Conservation (phyloP, 2,329 filamentous ascomycete genomes). For the Diplodia mutila region DNA sequence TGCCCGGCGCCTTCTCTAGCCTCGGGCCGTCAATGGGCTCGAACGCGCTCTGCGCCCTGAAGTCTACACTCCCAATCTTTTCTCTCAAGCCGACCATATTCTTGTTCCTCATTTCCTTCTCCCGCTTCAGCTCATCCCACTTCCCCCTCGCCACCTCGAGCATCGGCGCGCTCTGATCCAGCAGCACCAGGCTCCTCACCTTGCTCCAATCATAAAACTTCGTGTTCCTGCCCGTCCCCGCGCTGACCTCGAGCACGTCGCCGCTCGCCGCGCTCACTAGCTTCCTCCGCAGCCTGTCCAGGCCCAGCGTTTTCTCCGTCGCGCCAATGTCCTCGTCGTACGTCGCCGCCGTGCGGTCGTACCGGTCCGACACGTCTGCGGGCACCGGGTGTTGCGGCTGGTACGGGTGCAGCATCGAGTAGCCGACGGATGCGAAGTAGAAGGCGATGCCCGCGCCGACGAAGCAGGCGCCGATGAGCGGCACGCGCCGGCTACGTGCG, state of each 20-base stretch:
- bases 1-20: conserved; percentile 27
- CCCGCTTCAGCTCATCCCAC: conserved; percentile 49
- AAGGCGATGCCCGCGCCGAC: conserved; percentile 7
- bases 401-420: conserved; percentile 28
- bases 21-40: conserved; percentile 49
- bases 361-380: conserved; percentile 49
- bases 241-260: conserved; percentile 54
- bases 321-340: conserved; percentile 54
- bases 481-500: neutral
- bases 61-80: conserved; percentile 34
- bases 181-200: conserved; percentile 50
- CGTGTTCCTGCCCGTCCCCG: conserved; percentile 55
- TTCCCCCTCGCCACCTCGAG: conserved; percentile 53
- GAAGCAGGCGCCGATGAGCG: conserved; percentile 9
- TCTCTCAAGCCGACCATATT: conserved; percentile 3
- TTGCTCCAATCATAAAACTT: conserved; percentile 49
- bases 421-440: conserved; percentile 2
- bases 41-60: conserved; percentile 50
- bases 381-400: conserved; percentile 31
- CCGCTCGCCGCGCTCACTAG: conserved; percentile 48
- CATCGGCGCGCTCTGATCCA: conserved; percentile 54
- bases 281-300: conserved; percentile 46
- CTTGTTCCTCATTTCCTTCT: conserved; percentile 25
- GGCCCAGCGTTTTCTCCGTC: conserved; percentile 48
- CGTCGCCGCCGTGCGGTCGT: conserved; percentile 49